Conservation (phyloP, 306 rosid genomes). For the Sesbania bispinosa region DNA sequence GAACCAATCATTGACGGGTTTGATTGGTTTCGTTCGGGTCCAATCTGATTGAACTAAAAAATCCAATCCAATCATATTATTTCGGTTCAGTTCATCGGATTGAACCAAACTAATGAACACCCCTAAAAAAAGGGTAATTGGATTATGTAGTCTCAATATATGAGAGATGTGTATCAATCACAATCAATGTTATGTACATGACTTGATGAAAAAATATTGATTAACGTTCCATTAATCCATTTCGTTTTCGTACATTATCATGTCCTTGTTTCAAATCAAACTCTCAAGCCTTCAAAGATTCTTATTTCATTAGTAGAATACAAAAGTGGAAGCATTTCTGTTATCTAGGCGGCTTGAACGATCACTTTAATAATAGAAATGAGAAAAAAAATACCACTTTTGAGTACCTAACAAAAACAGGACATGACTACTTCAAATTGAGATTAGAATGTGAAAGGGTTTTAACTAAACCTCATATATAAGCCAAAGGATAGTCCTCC, state of each 20-base stretch:
- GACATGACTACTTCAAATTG: neutral
- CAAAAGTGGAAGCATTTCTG: neutral
- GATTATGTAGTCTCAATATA: too few relatives aligned
- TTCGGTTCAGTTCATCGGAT: too few relatives aligned
- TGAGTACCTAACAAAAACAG: neutral
- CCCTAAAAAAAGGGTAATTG: too few relatives aligned
- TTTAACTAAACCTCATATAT: neutral
- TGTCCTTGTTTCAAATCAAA: neutral
- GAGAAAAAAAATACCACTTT: neutral
- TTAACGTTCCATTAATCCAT: neutral
- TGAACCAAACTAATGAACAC: too few relatives aligned
- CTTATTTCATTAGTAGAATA: conserved; percentile 2
- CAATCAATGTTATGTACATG: too few relatives aligned
- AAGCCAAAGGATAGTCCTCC: neutral
- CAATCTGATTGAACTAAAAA: too few relatives aligned
- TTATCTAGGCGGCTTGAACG: neutral
- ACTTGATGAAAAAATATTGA: neutral
- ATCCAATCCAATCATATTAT: too few relatives aligned
- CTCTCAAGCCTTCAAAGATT: neutral
- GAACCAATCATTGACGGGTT: too few relatives aligned
- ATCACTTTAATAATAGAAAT: neutral
- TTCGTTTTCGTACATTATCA: neutral
- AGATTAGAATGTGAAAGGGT: neutral
- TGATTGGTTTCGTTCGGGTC: too few relatives aligned
- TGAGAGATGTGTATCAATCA: too few relatives aligned